Evolutionary conservation across 208 protist genomes (phyloP), one percentile per base, ranked within the genome.

Genomic region (Trypanosoma platydactyli): DNA sequence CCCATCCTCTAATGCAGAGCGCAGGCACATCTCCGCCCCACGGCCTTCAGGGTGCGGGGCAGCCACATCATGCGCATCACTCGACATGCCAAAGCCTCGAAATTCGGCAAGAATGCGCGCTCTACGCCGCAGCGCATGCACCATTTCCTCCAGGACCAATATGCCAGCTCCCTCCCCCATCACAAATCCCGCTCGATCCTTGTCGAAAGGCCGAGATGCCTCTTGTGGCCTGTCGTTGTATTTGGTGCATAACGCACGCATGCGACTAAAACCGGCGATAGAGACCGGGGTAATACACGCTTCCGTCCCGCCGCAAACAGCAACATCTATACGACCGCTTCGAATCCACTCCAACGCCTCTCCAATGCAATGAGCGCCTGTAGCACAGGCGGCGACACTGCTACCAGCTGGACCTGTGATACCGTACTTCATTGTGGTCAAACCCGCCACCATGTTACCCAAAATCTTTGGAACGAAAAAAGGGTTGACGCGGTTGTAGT

Each of bases 391-490:
- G 3, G 97, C 98, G 7, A 96, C 88, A 27, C 81, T 81, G 46
- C 94, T 90, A 29, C 96, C 81, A 56, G 97, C 96, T 4, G 97
- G 97, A 0, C 98, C 98, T 41, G 76, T 73, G 18, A 98, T 62
- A 16, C 80, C 80, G 63, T 98, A 83, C 18, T 69, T 48, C 5
- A 99, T 98, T 18, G 89, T 83, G 44, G 97, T 83, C 18, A 86
- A 70, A 18, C 97, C 97, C 12, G 95, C 85, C 11, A 92, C 87
- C 84, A 98, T 98, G 81, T 99, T 99, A n/a, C 97, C 94, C 18
- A 99, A 72, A 24, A 99, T 98, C 62, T 96, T 94, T 3, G 98
- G 98, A 18, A 99, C 86, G 68, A 99, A 99, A 41, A 95, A 85
- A 1, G 96, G 95, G 58, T 86, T 83, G 55, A 99, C 77, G 72